These are phyloP conservation scores for Ogataea zsoltii DNA, from an alignment of 805 yeast species.

Conservation along the genomic window DNA sequence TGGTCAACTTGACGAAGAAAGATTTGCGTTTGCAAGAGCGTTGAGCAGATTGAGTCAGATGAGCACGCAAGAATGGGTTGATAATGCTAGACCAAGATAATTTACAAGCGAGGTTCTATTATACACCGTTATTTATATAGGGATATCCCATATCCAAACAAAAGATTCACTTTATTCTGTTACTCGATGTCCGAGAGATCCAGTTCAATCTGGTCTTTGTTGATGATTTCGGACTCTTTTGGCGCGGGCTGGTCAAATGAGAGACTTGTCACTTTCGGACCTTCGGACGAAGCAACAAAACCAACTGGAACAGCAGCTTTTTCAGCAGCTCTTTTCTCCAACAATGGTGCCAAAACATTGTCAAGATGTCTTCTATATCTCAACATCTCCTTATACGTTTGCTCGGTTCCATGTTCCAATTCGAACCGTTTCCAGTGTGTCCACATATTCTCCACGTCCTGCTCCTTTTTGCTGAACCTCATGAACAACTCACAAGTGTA, in stretches of 20 bases:
- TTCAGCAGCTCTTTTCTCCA: conserved; percentile 17
- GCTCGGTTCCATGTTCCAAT: conserved; percentile 66
- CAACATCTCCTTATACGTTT: conserved; percentile 72
- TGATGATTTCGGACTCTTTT: conserved; percentile 23
- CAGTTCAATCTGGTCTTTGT: conserved; percentile 64
- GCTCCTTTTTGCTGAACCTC: conserved; percentile 29
- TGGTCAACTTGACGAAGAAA: conserved; percentile 83
- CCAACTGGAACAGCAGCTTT: conserved; percentile 42
- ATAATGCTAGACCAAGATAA: conserved; percentile 29
- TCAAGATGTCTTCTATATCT: conserved; percentile 49
- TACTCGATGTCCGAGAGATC: conserved; percentile 39
- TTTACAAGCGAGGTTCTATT: background rate
- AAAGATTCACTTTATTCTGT: conserved; percentile 5
- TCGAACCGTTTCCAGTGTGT: conserved; percentile 75
- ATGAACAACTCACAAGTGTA: conserved; percentile 50
- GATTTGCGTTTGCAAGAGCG: conserved; percentile 96
- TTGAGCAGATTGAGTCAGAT: conserved; percentile 87
- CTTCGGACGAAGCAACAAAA: conserved; percentile 45
- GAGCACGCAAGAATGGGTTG: conserved; percentile 93
- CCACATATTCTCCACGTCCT: conserved; percentile 50
- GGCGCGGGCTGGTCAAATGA: conserved; percentile 13
- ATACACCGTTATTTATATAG: conserved; percentile 4
- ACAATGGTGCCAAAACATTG: conserved; percentile 22
- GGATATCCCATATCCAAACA: background rate
- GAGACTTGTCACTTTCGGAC: conserved; percentile 35